Conservation (phyloP, 768 basidiomycete species). For the Tremella fuciformis region DNA sequence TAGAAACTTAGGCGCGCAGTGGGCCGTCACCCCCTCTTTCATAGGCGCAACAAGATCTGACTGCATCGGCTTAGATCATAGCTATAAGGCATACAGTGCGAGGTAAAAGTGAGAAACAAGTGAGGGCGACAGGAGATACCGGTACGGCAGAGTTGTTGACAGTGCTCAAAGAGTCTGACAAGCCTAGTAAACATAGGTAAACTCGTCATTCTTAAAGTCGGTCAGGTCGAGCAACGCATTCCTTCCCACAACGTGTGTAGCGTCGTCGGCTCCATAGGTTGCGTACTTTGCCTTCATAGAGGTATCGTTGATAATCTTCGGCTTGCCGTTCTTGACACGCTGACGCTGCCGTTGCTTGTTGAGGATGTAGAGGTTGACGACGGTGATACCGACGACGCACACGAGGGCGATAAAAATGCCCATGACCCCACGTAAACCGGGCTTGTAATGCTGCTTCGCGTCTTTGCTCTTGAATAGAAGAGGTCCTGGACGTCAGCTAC, state of each 20-base stretch:
- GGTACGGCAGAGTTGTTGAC: too few relatives aligned
- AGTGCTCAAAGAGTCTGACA: too few relatives aligned
- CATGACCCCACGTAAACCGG: slow-evolving; percentile 39
- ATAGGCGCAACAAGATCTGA: too few relatives aligned
- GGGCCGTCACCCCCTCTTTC: too few relatives aligned
- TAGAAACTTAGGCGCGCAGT: too few relatives aligned
- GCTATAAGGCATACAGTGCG: too few relatives aligned
- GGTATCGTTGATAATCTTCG: slow-evolving; percentile 39
- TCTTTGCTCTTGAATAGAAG: slow-evolving; percentile 48
- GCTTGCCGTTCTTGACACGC: slow-evolving; percentile 46
- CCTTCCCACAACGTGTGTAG: background rate
- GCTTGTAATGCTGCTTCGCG: slow-evolving; percentile 32
- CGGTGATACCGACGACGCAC: slow-evolving; percentile 28
- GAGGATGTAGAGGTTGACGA: slow-evolving; percentile 30
- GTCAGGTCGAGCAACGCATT: slow-evolving; percentile 23
- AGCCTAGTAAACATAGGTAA: slow-evolving; percentile 40
- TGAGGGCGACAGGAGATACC: too few relatives aligned
- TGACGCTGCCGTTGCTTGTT: slow-evolving; percentile 43
- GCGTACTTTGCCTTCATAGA: slow-evolving; percentile 35
- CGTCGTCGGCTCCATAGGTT: slow-evolving; percentile 24
- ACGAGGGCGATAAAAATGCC: slow-evolving; percentile 38
- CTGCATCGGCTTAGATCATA: too few relatives aligned
- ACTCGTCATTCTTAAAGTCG: slow-evolving; percentile 38
- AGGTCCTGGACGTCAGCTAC: slow-evolving; percentile 17
- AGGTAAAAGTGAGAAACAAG: too few relatives aligned